A percentile compares a stretch with the other conserved stretches of the same genome.
These are phyloP conservation scores for Edaphochlamys debaryana DNA, from an alignment of 139 green algal species.

Conservation along the genomic window DNA sequence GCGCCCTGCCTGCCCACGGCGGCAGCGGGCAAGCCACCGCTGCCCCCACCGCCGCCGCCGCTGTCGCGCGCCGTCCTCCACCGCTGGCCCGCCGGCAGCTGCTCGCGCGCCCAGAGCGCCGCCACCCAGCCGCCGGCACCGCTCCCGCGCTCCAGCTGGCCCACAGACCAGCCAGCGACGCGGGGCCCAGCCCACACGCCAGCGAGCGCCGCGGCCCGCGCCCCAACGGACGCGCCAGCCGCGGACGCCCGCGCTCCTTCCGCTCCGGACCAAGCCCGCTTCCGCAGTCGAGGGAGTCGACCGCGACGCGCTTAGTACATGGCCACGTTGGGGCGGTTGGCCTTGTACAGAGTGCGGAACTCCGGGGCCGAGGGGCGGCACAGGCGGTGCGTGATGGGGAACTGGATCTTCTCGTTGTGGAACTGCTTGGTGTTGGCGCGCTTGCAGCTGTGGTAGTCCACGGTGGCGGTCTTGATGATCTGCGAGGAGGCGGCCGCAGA, in stretches of 20 bases:
- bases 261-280: too few species aligned
- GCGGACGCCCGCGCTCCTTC: too few species aligned
- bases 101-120: background rate
- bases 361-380: conserved; percentile 56
- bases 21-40: background rate
- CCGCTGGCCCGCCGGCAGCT: too few species aligned
- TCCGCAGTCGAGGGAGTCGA: background rate
- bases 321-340: conserved; percentile 81
- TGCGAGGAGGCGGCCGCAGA: conserved; percentile 59
- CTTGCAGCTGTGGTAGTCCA: conserved; percentile 87
- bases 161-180: background rate
- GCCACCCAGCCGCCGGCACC: background rate
- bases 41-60: too few species aligned
- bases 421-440: conserved; percentile 93
- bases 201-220: background rate
- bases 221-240: background rate
- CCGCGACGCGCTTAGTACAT: conserved; percentile 76
- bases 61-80: too few species aligned
- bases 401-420: conserved; percentile 94
- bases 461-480: conserved; percentile 98
- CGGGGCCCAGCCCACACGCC: background rate
- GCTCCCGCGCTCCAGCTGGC: background rate
- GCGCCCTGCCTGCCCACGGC: background rate
- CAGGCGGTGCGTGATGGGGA: conserved; percentile 85
- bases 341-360: conserved; percentile 91